Conservation (phyloP, 1,284 basidiomycete species). For the Cutaneotrichosporon cyanovorans region DNA sequence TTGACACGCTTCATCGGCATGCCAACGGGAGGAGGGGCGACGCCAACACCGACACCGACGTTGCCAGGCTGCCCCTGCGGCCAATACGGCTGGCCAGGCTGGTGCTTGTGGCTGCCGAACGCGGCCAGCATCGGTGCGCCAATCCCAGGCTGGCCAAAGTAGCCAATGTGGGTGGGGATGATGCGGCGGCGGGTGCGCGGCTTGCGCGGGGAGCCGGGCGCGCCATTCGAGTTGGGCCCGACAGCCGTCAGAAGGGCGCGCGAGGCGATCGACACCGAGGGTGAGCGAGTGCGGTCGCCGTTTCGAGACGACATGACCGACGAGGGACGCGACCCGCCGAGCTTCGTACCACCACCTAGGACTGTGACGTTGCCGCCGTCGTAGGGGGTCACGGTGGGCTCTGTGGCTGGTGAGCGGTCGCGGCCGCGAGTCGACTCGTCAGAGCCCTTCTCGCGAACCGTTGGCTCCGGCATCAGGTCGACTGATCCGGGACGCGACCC, state of each 20-base stretch:
- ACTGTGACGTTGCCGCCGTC: slow-evolving; percentile 48
- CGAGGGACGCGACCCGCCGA: slow-evolving; percentile 39
- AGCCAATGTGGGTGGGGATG: slow-evolving; percentile 42
- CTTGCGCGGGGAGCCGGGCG: slow-evolving; percentile 21
- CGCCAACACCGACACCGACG: slow-evolving; percentile 24
- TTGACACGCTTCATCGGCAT: background rate
- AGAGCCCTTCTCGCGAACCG: slow-evolving; percentile 9
- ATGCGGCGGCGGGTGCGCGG: slow-evolving; percentile 37
- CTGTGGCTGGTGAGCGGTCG: slow-evolving; percentile 21
- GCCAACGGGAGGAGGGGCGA: slow-evolving; percentile 22
- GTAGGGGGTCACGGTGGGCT: slow-evolving; percentile 44
- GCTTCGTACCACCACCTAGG: slow-evolving; percentile 46
- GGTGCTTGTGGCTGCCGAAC: slow-evolving; percentile 20
- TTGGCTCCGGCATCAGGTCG: slow-evolving; percentile 25
- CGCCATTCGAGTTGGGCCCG: slow-evolving; percentile 28
- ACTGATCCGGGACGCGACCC: slow-evolving; percentile 34
- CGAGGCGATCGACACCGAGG: slow-evolving; percentile 37
- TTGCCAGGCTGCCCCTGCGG: slow-evolving; percentile 11
- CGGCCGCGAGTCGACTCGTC: slow-evolving; percentile 8
- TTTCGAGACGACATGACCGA: slow-evolving; percentile 19
- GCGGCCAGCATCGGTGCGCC: slow-evolving; percentile 36
- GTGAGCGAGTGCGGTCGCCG: slow-evolving; percentile 30
- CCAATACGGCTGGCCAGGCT: slow-evolving; percentile 9
- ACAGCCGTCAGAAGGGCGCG: slow-evolving; percentile 34
- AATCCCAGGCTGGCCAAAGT: slow-evolving; percentile 37